Evolutionary conservation across 345 rosid genomes (phyloP), one percentile per base, ranked within the genome.

Genomic region (Bruguiera sexangula): DNA sequence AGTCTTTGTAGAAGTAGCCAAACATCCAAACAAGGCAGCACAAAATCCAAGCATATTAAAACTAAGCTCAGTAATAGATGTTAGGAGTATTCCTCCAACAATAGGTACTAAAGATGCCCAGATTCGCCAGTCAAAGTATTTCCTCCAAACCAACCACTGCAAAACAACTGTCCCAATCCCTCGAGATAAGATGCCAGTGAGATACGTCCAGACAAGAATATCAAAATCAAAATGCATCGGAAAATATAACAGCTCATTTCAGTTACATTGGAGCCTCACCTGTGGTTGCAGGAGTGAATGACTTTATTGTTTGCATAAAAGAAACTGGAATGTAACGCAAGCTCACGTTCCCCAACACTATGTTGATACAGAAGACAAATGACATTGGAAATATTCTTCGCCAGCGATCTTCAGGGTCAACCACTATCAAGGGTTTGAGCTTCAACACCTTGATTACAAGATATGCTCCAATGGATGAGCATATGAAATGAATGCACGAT

Each of bases 1-100:
- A 13, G 99, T 95, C 86, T 95, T 95, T n/a, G 98, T 95, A 34
- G 99, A 95, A 84, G 99, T 95, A 75, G 99, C 99, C 73, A 95
- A 83, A 80, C 99, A 95, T 55, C 99, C 99, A 85, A 95, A 86
- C 73, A 95, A 57, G 48, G 99, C 99, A 71, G 99, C 99, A 84
- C 89, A 90, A 80, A 95, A 95, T 66, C 99, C 99, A 69, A 95
- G 78, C 86, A 88, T 86, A 78, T 95, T 95, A 72, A 95, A 95
- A 77, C 97, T 95, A 74, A 95, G 92, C 76, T 92, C 99, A n/a
- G 99, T 95, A 34, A 92, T 60, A 65, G 99, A 95, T 24, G 99
- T 92, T 56, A 95, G 87, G 64, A 95, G 96, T 76, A 95, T 95
- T 71, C 99, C 99, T 70, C 99, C 99, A 56, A 95, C 97, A 66